Evolutionary conservation across 2,329 filamentous ascomycete species (phyloP), one percentile per base, ranked within the genome.

Genomic region (Aspergillus thermomutatus): DNA sequence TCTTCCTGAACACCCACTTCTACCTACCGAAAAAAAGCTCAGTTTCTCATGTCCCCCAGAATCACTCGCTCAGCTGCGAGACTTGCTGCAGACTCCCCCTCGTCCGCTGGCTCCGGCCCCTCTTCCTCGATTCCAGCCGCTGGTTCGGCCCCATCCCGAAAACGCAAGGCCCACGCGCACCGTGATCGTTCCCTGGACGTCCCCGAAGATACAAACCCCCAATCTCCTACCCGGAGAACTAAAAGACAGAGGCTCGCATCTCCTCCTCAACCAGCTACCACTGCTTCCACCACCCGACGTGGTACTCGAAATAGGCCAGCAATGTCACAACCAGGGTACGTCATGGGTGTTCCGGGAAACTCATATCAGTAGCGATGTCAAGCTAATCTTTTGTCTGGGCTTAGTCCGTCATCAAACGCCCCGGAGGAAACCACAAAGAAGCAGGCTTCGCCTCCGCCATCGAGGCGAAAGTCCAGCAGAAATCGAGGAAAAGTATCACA

Each of bases 31-130:
- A 25, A 52, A 59, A 63, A 72, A 70, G 67, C 64, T 65, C 71
- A 72, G 62, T 74, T 81, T 88, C 90, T 93, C 87, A 97, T 96
- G 92, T 91, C 90, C 86, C 82, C 87, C 85, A 97, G 92, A 90
- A 87, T 94, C 71, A 97, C 93, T 83, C 91, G 93, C 82, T 94
- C 92, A 71, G 89, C 92, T 77, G 89, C 92, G 81, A 92, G 92
- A 82, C 87, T 91, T 85, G 90, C 90, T 80, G 89, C 90, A 78
- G 82, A 82, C 65, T 70, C 76, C 63, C 69, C 78, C 64, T 71
- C 77, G 62, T 71, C 79, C 67, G 68, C 75, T 67, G 69, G 64
- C 77, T 59, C 70, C 72, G 62, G 66, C 71, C 61, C 69, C 69
- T 60, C 70, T 74, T 59, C 74, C 72, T 61, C 66, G 70, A 66